Conservation (phyloP, 2,329 filamentous ascomycete genomes). For the Fusarium pseudocircinatum region DNA sequence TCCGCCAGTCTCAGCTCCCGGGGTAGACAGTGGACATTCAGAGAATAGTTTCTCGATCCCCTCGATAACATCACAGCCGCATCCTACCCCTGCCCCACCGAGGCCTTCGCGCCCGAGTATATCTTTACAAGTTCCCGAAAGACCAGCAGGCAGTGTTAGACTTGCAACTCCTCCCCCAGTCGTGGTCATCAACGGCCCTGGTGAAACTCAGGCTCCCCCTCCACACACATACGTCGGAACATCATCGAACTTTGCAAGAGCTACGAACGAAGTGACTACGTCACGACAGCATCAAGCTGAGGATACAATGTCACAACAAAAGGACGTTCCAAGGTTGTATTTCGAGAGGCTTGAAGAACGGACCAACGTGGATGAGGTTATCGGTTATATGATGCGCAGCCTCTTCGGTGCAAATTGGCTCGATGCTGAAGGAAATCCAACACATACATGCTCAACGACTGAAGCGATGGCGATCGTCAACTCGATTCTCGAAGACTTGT, state of each 20-base stretch:
- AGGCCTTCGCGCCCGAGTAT: slow-evolving; percentile 51
- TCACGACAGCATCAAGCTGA: slow-evolving; percentile 9
- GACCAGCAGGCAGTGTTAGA: slow-evolving; percentile 67
- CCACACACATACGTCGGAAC: slow-evolving; percentile 3
- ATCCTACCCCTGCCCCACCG: slow-evolving; percentile 10
- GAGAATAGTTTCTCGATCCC: slow-evolving; percentile 9
- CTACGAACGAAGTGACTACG: slow-evolving; percentile 27
- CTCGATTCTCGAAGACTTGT: slow-evolving; percentile 63
- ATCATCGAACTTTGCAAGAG: slow-evolving; percentile 31
- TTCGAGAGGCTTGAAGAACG: slow-evolving; percentile 55
- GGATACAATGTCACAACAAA: slow-evolving; percentile 6
- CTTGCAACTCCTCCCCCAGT: slow-evolving; percentile 67
- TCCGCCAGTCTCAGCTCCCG: slow-evolving; percentile 3
- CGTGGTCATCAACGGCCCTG: slow-evolving; percentile 35
- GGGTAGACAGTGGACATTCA: neutral
- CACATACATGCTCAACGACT: slow-evolving; percentile 57
- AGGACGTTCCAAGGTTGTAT: slow-evolving; percentile 43
- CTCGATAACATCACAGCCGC: slow-evolving; percentile 22
- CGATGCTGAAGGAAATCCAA: slow-evolving; percentile 56
- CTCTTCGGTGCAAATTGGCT: slow-evolving; percentile 63
- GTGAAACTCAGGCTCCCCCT: neutral
- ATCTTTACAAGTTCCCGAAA: slow-evolving; percentile 57
- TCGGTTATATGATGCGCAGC: slow-evolving; percentile 63
- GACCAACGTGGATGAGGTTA: slow-evolving; percentile 67
- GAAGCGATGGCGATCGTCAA: slow-evolving; percentile 65